Base-by-base conservation (phyloP, 257 asterid genomes). In the Fraxinus americana region DNA sequence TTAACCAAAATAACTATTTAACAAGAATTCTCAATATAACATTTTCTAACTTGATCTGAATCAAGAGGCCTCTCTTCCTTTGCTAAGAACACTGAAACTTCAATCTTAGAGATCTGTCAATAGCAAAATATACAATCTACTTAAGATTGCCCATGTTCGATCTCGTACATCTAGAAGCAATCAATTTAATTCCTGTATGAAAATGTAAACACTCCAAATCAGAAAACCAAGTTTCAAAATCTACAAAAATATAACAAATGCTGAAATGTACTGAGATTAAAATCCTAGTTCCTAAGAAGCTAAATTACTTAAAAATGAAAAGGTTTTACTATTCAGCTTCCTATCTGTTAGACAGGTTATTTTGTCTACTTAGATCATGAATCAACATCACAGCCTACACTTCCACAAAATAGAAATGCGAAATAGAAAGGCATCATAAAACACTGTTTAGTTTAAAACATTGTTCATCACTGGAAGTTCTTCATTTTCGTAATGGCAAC, bases 1-100 rank as follows among this genome's bases (percentile, higher is more conserved):
- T 65, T 23, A 72, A 80, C 75, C 77, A 87, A 81, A 67, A 73
- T 23, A 74, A 59, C 77, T 81, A 65, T 77, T 66, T 84, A 78
- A 83, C 80, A 63, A 34, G 80, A 78, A 76, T 70, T 75, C 70
- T 73, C 43, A 59, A 41, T 35, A 74, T 52, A 73, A 76, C 87
- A 82, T 83, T 73, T 67, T 77, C 73, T 77, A 71, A 83, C 77
- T 82, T 73, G 77, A 67, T 65, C 70, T 71, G 29, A 75, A 76
- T 75, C 71, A 57, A 74, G 34, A 78, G 48, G 4, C 29, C 52
- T 79, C 27, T 25, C n/a, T 39, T 75, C 76, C 69, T 74, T 73
- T 43, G 41, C 71, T 68, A n/a, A 72, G 76, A 73, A 52, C 61
- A 61, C 82, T 8, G 50, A 74, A 45, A 68, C 36, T 61, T 34